These are phyloP conservation scores for Metschnikowia matae DNA, from an alignment of 805 yeast genomes.

Conservation along the genomic window DNA sequence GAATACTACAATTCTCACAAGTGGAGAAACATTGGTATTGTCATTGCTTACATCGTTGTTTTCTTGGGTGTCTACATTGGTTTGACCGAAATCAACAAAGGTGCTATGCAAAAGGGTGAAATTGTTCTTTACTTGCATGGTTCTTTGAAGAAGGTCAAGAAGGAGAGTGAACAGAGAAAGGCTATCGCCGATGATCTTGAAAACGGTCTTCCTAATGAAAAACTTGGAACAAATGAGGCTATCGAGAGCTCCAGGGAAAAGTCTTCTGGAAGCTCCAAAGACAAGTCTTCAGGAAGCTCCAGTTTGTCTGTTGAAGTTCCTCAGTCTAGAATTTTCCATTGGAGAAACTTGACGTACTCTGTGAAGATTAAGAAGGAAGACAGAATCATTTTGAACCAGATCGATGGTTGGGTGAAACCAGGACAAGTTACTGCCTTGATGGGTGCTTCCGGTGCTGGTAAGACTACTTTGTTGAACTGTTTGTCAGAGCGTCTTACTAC, in stretches of 20 bases:
- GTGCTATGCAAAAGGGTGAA: constrained; percentile 44
- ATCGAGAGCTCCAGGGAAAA: constrained; percentile 23
- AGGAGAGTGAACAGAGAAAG: constrained; percentile 22
- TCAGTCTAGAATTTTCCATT: constrained; percentile 28
- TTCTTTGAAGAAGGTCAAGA: constrained; percentile 44
- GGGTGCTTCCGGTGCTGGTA: constrained; percentile 90
- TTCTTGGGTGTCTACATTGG: constrained; percentile 33
- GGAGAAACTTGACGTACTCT: constrained; percentile 37
- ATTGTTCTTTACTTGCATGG: constrained; percentile 29
- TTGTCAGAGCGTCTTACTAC: constrained; percentile 65
- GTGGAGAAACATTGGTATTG: constrained; percentile 80
- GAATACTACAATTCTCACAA: constrained; percentile 53
- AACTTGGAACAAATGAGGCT: constrained; percentile 26
- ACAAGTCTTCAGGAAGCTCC: constrained; percentile 10
- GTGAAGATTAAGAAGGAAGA: constrained; percentile 37
- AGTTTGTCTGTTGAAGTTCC: constrained; percentile 9
- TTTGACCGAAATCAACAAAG: constrained; percentile 43
- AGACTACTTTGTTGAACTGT: constrained; percentile 70
- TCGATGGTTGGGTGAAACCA: constrained; percentile 69
- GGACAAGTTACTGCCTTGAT: constrained; percentile 78
- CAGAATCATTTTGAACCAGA: constrained; percentile 36
- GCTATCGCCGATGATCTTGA: constrained; percentile 32
- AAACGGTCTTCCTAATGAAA: constrained; percentile 29
- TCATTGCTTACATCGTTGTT: constrained; percentile 48
- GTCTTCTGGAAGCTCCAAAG: constrained; percentile 9